Evolutionary conservation across 2,329 filamentous ascomycete genomes (phyloP), one percentile per base, ranked within the genome.

Genomic region (Fusarium oligoseptatum): DNA sequence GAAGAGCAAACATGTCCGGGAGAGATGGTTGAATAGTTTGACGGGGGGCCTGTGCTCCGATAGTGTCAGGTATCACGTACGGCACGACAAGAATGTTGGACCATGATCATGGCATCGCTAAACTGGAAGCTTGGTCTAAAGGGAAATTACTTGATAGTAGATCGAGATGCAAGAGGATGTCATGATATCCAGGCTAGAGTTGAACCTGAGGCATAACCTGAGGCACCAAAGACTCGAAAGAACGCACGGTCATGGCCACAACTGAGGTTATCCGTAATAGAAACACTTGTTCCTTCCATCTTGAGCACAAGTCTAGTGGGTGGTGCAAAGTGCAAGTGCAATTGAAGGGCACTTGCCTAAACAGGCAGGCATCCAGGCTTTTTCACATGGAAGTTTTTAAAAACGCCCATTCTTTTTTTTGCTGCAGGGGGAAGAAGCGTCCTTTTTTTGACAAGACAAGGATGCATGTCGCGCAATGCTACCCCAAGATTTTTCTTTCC

Each of bases 251-350:
- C 48, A 50, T 14, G 52, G 48, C 50, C 65, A 64, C 50, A 64
- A 50, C 65, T 64, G 58, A 64, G 22, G 29, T 32, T 64, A 41
- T 41, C 24, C 7, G 45, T 67, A 56, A 67, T 32, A 37, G 37
- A 67, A 63, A 63, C 15, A 20, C 27, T 29, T 24, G 27, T 58
- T 63, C 65, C 60, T 67, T 64, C 65, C 65, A 39, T 37, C 24
- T 67, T 50, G 48, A 52, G 65, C 48, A n/a, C 48, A 55, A 57
- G 27, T 39, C 10, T 20, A 5, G 20, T 55, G 45, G 12, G 20
- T 55, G 45, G 29, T 50, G 45, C 24, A 24, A 24, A 34, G 29
- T 50, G 45, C 24, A 29, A 32, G 57, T 20, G 20, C 29, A 22
- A 20, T 24, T 27, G 34, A 63, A 43, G 24, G 56, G 29, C 58